phyloP scores from a whole-genome alignment of 2,329 filamentous ascomycete genomes.

The Fusarium sp. region DNA sequence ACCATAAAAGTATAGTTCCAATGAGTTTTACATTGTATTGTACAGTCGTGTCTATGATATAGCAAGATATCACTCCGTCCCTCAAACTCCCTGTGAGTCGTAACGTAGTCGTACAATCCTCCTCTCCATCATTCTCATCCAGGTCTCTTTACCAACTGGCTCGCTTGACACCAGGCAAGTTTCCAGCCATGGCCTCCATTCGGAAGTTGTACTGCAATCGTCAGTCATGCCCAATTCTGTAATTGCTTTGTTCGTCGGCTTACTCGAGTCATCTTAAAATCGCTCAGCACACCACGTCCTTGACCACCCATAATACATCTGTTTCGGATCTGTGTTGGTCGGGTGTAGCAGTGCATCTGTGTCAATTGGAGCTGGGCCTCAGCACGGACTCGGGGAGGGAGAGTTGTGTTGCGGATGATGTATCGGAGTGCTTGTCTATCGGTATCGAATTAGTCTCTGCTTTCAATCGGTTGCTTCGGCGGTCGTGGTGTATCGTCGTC shows the following conservation, averaged over 20 bases:
- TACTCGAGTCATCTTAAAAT: constrained; percentile 93
- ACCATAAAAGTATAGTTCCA: background rate
- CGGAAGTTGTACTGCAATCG: constrained; percentile 87
- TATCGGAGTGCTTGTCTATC: constrained; percentile 90
- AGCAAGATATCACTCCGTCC: background rate
- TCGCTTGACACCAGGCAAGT: constrained; percentile 92
- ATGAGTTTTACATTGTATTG: constrained; percentile 40
- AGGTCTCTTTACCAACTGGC: constrained; percentile 83
- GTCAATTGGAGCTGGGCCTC: constrained; percentile 93
- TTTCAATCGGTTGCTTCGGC: background rate
- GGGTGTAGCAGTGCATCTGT: constrained; percentile 96
- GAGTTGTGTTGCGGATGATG: constrained; percentile 91
- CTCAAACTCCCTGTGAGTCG: background rate
- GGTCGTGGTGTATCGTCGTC: background rate
- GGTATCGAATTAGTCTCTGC: constrained; percentile 8
- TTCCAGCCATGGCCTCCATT: constrained; percentile 85
- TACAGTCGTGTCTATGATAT: constrained; percentile 44
- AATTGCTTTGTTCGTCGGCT: constrained; percentile 54
- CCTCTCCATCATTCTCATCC: background rate
- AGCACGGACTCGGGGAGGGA: constrained; percentile 84
- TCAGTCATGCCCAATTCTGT: constrained; percentile 41
- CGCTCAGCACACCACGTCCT: constrained; percentile 88
- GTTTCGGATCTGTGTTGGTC: constrained; percentile 93
- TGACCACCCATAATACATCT: constrained; percentile 94
- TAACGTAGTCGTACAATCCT: constrained; percentile 44